Evolutionary conservation across 2,329 filamentous ascomycete genomes (phyloP), one percentile per base, ranked within the genome.

Genomic region (Sphaerulina vaccinii): DNA sequence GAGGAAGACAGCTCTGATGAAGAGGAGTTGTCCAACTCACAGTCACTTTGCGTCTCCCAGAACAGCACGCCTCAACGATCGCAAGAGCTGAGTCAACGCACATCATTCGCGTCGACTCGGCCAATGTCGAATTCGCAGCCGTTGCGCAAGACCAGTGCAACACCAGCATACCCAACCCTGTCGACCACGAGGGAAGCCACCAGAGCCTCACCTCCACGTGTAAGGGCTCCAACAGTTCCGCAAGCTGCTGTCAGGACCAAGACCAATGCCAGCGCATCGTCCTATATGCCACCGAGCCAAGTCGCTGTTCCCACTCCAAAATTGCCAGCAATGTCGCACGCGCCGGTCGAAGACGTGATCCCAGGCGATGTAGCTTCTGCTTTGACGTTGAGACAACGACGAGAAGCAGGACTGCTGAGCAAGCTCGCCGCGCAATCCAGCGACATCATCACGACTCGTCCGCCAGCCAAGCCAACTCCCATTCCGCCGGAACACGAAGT

Each of bases 401-500:
- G 52, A 24, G 42, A 29, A 16, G 7, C 13, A n/a, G 51, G 33
- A 15, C 44, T 48, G 22, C 44, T 48, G 15, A 39, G 44, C 35
- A 48, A 48, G 36, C 23, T 48, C 7, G 18, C 44, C 10, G 22
- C 35, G 13, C 35, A 27, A 18, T n/a, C 44, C 13, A 22, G 15
- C 27, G 21, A 18, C n/a, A 18, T 10, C 8, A 15, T n/a, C 5
- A 21, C 18, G n/a, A 13, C 8, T 13, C 19, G 11, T 18, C 21
- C 23, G 22, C 33, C 43, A 27, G 32, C 22, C 21, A 22, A 11
- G 22, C 44, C 8, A 23, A 15, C 16, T 10, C 15, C 19, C 5
- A 19, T 13, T 27, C 29, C 42, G 24, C 32, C 21, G 10, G n/a
- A 37, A 19, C n/a, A 22, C 16, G 35, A 48, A 27, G 47, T 58